These are phyloP conservation scores for Podila epicladia DNA, from an alignment of 192 early-diverging fungal species.

Conservation along the genomic window DNA sequence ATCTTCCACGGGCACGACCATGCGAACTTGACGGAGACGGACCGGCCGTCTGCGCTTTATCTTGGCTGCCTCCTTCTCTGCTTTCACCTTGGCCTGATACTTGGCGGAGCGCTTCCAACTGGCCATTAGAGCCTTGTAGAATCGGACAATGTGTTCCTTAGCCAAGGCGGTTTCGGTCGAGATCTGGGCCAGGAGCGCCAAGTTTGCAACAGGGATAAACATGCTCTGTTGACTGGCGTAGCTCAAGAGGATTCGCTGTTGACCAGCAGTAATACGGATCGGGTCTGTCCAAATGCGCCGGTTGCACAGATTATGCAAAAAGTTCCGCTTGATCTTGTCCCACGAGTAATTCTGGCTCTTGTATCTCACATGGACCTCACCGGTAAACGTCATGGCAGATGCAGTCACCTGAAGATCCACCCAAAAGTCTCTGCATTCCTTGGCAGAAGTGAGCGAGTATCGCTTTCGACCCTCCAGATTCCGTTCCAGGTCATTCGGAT, in stretches of 20 bases:
- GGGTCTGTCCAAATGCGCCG: conserved; percentile 36
- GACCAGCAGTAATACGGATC: conserved; percentile 14
- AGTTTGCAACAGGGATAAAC: conserved; percentile 18
- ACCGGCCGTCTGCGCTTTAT: neutral
- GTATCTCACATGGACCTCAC: neutral
- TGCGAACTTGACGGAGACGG: conserved; percentile 11
- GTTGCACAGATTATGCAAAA: conserved; percentile 39
- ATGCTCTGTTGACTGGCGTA: conserved; percentile 21
- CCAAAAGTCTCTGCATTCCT: conserved; percentile 39
- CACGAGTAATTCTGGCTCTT: conserved; percentile 6
- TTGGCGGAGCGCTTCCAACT: conserved; percentile 20
- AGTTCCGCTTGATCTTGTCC: conserved; percentile 22
- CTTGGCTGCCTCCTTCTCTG: neutral
- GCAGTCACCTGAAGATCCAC: conserved; percentile 37
- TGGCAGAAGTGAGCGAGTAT: conserved; percentile 15
- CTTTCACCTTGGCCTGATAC: neutral
- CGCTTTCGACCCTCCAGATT: conserved; percentile 13
- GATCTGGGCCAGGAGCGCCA: conserved; percentile 11
- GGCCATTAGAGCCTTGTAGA: conserved; percentile 19
- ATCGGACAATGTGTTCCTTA: conserved; percentile 17
- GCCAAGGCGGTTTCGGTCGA: conserved; percentile 23
- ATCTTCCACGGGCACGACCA: neutral
- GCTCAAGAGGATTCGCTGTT: conserved; percentile 16
- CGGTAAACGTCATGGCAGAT: conserved; percentile 16
- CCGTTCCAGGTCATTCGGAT: conserved; percentile 13